Conservation (phyloP, 257 asterid species). For the Solanum etuberosum region DNA sequence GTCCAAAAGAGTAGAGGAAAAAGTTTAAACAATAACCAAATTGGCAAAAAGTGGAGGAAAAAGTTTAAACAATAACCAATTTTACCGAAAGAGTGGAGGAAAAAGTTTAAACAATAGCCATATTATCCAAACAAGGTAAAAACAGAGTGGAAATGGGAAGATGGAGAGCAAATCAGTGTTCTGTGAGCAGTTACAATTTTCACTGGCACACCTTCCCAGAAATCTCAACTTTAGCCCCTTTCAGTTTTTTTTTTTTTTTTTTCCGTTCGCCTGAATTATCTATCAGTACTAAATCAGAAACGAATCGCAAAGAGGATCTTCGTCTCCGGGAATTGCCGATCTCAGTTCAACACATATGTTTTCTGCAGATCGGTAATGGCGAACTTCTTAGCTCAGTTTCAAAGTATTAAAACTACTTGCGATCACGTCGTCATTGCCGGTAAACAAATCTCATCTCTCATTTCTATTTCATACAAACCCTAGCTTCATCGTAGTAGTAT, state of each 20-base stretch:
- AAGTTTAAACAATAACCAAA: background rate
- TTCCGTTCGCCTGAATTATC: background rate
- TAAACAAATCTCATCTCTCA: slow-evolving; percentile 12
- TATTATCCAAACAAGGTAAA: background rate
- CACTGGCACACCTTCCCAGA: background rate
- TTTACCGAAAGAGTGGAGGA: background rate
- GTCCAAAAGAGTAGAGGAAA: no score
- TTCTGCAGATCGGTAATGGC: slow-evolving; percentile 61
- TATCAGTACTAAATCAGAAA: background rate
- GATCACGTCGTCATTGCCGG: slow-evolving; percentile 85
- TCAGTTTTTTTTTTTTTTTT: no score
- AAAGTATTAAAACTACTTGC: slow-evolving; percentile 70
- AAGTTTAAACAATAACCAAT: background rate
- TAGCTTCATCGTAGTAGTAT: background rate
- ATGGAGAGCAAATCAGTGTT: background rate
- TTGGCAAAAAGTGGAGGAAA: background rate
- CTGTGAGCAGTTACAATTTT: background rate
- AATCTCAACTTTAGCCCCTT: background rate
- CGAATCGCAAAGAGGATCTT: background rate
- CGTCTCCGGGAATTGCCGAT: background rate
- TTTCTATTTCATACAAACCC: background rate
- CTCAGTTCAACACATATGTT: slow-evolving; percentile 10
- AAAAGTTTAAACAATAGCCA: background rate
- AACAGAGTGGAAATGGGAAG: background rate
- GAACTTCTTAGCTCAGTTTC: slow-evolving; percentile 90